Percentiles rank a stretch among this genome's conserved stretches.
These are phyloP conservation scores for Stagonosporopsis rhizophila DNA, from an alignment of 2,329 filamentous ascomycete genomes.

Conservation along the genomic window DNA sequence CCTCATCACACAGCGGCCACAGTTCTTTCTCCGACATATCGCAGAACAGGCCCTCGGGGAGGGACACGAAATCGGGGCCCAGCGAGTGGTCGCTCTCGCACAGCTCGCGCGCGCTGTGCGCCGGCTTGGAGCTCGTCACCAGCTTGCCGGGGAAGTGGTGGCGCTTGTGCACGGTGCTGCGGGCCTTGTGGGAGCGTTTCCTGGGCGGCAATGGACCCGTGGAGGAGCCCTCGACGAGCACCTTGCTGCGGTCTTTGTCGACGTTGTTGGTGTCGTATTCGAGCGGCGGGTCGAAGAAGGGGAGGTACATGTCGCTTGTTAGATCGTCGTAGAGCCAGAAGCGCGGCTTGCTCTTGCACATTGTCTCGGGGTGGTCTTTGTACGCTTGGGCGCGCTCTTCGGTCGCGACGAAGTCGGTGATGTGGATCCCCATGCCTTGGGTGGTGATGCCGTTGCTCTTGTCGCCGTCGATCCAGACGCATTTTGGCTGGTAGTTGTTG, in stretches of 20 bases:
- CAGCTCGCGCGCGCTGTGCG: constrained; percentile 39
- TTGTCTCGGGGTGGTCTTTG: constrained; percentile 13
- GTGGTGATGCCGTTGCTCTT: constrained; percentile 16
- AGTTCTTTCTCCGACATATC: constrained; percentile 41
- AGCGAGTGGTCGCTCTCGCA: constrained; percentile 38
- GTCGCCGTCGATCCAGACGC: constrained; percentile 24
- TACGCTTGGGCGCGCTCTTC: constrained; percentile 10
- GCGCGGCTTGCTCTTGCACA: constrained; percentile 21
- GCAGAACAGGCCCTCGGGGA: constrained; percentile 41
- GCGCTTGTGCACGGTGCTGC: constrained; percentile 1
- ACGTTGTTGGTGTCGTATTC: constrained; percentile 31
- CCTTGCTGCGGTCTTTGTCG: constrained; percentile 14
- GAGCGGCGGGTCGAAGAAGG: constrained; percentile 35
- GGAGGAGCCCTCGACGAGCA: constrained; percentile 5
- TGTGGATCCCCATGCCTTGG: constrained; percentile 24
- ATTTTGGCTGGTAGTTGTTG: constrained; percentile 19
- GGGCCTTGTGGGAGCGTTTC: background rate
- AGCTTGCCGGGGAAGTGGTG: constrained; percentile 14
- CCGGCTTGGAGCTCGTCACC: constrained; percentile 20
- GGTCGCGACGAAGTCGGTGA: constrained; percentile 24
- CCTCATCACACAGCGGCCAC: constrained; percentile 34
- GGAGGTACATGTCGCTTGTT: constrained; percentile 29
- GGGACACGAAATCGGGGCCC: constrained; percentile 45
- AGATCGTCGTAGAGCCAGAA: constrained; percentile 29
- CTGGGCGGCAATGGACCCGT: constrained; percentile 4